phyloP scores from a whole-genome alignment of 257 asterid genomes.

The Craterostigma plantagineum region DNA sequence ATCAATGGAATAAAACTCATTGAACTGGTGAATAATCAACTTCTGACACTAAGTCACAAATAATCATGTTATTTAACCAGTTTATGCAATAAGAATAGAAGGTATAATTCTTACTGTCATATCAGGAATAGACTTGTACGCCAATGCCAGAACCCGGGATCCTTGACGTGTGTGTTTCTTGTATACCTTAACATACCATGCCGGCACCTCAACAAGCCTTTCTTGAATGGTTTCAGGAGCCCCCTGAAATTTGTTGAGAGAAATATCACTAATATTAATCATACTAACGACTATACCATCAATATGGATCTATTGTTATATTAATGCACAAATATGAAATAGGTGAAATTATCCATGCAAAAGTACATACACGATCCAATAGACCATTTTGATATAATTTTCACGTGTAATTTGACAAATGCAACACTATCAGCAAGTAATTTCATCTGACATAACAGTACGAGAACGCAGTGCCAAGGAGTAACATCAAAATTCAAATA shows the following conservation, averaged over 20 bases:
- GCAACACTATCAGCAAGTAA: not conserved
- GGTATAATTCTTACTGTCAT: conserved; percentile 57
- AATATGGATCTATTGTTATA: too few relatives aligned
- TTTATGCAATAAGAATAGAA: conserved; percentile 1
- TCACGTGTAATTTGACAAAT: not conserved
- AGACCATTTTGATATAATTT: too few relatives aligned
- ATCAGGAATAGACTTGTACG: conserved; percentile 80
- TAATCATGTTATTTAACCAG: not conserved
- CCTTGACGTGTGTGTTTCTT: conserved; percentile 96
- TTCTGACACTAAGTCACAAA: too few relatives aligned
- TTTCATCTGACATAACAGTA: too few relatives aligned
- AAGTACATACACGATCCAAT: too few relatives aligned
- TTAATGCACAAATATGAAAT: too few relatives aligned
- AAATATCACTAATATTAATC: conserved; percentile 1
- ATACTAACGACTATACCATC: too few relatives aligned
- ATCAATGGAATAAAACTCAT: too few relatives aligned
- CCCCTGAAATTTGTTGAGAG: conserved; percentile 38
- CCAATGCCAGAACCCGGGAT: conserved; percentile 93
- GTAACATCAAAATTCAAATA: too few relatives aligned
- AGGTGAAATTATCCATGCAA: too few relatives aligned
- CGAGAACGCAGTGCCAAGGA: too few relatives aligned
- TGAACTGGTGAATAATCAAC: too few relatives aligned
- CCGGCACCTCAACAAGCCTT: conserved; percentile 75
- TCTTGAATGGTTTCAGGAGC: conserved; percentile 99
- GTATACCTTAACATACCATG: conserved; percentile 54